These are phyloP conservation scores for Thelonectria blattea DNA, from an alignment of 2,329 filamentous ascomycete genomes.

Conservation along the genomic window DNA sequence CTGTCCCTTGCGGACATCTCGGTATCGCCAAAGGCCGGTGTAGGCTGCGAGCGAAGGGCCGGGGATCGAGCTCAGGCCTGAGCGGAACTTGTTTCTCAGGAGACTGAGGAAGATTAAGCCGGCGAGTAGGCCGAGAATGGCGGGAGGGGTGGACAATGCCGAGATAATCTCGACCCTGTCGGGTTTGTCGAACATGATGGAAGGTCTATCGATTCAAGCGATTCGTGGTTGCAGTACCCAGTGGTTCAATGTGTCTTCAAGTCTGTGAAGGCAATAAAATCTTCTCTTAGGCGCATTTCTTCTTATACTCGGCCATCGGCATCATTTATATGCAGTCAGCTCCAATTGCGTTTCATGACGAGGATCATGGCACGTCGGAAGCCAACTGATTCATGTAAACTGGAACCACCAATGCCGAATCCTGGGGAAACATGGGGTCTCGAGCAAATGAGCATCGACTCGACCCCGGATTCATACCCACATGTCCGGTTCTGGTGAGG, in stretches of 20 bases:
- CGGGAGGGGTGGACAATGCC: not conserved
- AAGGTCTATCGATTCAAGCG: not conserved
- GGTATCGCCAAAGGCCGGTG: constrained; percentile 11
- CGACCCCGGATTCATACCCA: not conserved
- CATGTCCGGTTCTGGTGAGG: not conserved
- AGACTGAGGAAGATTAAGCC: not conserved
- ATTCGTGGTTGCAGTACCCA: too few relatives aligned
- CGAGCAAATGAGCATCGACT: not conserved
- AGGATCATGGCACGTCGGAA: not conserved
- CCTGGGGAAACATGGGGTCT: not conserved
- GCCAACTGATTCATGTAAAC: not conserved
- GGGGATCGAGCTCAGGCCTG: constrained; percentile 1
- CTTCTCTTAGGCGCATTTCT: not conserved
- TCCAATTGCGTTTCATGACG: not conserved
- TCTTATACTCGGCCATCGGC: not conserved
- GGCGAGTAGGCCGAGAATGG: not conserved
- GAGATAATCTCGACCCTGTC: not conserved
- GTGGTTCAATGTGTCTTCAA: not conserved
- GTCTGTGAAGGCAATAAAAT: too few relatives aligned
- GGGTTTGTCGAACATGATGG: not conserved
- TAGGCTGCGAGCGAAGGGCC: constrained; percentile 11
- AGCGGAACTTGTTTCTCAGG: constrained; percentile 7
- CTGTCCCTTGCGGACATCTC: constrained; percentile 11
- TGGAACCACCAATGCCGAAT: not conserved
- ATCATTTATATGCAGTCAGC: not conserved